These are phyloP conservation scores for Alectoria sarmentosa DNA, from an alignment of 495 filamentous ascomycete species.

Conservation along the genomic window DNA sequence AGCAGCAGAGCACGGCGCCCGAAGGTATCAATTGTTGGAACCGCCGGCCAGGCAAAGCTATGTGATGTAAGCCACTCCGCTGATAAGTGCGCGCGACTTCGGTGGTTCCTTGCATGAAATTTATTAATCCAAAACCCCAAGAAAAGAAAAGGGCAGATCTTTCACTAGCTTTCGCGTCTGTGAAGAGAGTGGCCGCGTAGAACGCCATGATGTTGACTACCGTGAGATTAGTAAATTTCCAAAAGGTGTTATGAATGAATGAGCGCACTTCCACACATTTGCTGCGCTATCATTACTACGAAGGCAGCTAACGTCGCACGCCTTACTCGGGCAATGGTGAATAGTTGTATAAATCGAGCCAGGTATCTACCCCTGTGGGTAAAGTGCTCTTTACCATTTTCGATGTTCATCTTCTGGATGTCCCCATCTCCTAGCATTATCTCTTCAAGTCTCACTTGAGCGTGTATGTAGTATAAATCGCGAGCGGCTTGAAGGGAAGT, in stretches of 20 bases:
- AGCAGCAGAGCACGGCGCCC: constrained; percentile 70
- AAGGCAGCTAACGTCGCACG: constrained; percentile 55
- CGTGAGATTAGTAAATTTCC: neutral
- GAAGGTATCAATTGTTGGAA: constrained; percentile 81
- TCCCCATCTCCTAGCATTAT: constrained; percentile 33
- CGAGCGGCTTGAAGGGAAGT: constrained; percentile 63
- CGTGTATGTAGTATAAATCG: constrained; percentile 70
- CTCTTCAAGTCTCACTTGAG: constrained; percentile 42
- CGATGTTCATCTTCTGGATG: constrained; percentile 13
- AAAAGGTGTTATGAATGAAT: neutral
- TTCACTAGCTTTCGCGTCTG: constrained; percentile 49
- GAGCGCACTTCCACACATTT: constrained; percentile 66
- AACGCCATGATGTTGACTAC: constrained; percentile 73
- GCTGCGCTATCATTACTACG: constrained; percentile 69
- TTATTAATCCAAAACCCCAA: constrained; percentile 73
- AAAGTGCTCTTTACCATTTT: constrained; percentile 20
- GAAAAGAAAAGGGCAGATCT: constrained; percentile 61
- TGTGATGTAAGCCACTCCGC: neutral
- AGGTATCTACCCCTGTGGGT: constrained; percentile 32
- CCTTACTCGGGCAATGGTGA: constrained; percentile 52
- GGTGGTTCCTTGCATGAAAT: constrained; percentile 45
- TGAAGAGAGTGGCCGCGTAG: constrained; percentile 72
- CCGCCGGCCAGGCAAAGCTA: constrained; percentile 70
- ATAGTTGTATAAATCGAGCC: constrained; percentile 49
- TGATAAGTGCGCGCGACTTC: too few species aligned